Base-by-base conservation (phyloP, 345 rosid genomes). In the Bruguiera sexangula region DNA sequence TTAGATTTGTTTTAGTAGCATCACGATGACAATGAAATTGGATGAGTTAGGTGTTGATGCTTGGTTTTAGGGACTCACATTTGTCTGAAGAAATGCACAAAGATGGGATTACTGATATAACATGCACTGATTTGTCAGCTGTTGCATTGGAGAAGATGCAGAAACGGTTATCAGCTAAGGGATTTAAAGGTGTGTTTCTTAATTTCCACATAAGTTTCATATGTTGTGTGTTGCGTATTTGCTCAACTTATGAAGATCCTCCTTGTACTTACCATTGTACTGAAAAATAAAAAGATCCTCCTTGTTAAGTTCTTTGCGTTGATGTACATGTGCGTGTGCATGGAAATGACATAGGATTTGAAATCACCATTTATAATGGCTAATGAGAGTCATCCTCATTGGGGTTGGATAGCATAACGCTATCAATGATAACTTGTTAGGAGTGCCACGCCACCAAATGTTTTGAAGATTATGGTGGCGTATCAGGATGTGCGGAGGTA, bases 51-150 rank as follows among this genome's bases (percentile, higher is more conserved):
- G 96, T 91, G 10, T 79, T 91, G 87, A 96, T 89, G 82, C 80
- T 95, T 72, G 97, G 97, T 56, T 92, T 93, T 75, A 96, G 97
- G 62, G 90, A 92, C 77, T 95, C 99, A 6, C 97, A 81, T 78
- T 63, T 94, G 66, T 82, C 86, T 64, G 96, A 88, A n/a, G 85
- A 88, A 72, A 70, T 94, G 67, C 89, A 89, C 66, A 78, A 79
- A 6, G 96, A 88, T 58, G 93, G 95, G 72, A 80, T 91, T 65
- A 76, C 78, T 24, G 82, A 87, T 46, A 78, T 89, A 80, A 89
- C 99, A 15, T 95, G 97, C 84, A 87, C 77, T 60, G 97, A 95
- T 82, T 80, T 91, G 71, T 95, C 97, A 19, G 78, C 86, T 0
- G 87, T 88, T 78, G 93, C 96, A 0, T 89, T 95, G 31, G 80